phyloP scores from a whole-genome alignment of 2,329 filamentous ascomycete species.

The Biscogniauxia marginata region DNA sequence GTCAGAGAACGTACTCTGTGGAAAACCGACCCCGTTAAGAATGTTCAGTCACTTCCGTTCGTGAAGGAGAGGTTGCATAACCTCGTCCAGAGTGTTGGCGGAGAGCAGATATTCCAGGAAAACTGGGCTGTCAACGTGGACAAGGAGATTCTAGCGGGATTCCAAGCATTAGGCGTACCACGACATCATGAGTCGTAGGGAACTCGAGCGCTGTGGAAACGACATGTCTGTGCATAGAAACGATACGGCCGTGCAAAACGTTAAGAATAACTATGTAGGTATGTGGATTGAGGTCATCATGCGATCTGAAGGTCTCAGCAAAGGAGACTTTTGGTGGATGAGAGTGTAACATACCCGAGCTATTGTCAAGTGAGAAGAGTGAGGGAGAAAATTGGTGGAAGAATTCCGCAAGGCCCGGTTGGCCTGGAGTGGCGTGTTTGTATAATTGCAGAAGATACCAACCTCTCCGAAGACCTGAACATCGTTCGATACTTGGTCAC shows the following conservation, averaged over 20 bases:
- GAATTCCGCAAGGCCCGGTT: not conserved
- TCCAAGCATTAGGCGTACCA: constrained; percentile 41
- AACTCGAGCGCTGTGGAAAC: not conserved
- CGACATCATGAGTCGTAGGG: not conserved
- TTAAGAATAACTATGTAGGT: no score
- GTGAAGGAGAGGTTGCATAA: constrained; percentile 60
- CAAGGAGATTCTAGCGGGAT: constrained; percentile 66
- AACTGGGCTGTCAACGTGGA: constrained; percentile 75
- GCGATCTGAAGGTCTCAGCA: not conserved
- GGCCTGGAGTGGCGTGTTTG: not conserved
- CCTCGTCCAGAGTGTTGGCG: constrained; percentile 60
- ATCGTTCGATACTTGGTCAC: not conserved
- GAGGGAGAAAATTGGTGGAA: not conserved
- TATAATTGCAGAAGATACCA: not conserved
- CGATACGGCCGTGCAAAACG: no score
- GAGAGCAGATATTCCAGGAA: constrained; percentile 63
- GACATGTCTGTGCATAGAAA: not conserved
- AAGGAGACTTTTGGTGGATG: not conserved
- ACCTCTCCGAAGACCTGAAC: not conserved
- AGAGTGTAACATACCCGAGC: not conserved
- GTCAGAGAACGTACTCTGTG: constrained; percentile 52
- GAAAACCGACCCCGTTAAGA: constrained; percentile 65
- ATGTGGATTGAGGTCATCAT: not conserved
- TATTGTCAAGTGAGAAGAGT: not conserved
- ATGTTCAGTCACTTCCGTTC: constrained; percentile 62